Conservation (phyloP, 768 basidiomycete species). For the Boletus reticulatus region DNA sequence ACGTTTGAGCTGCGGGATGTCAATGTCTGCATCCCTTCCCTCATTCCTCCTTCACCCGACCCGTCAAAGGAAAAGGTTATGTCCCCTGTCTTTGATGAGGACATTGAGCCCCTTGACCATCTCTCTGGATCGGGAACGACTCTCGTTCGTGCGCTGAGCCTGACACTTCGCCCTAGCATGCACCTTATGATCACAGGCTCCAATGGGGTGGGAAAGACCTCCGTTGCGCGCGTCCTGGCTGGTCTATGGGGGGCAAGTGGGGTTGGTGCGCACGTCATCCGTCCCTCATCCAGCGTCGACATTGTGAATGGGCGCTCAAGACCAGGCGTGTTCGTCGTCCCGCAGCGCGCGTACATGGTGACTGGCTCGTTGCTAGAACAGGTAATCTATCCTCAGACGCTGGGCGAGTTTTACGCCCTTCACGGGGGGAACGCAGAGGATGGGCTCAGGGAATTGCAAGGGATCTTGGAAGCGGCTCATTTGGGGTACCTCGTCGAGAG, state of each 20-base stretch:
- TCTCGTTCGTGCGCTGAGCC: slow-evolving; percentile 67
- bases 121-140: slow-evolving; percentile 30
- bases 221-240: slow-evolving; percentile 84
- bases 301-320: slow-evolving; percentile 33
- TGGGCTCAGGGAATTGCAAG: slow-evolving; percentile 67
- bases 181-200: slow-evolving; percentile 93
- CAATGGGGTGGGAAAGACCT: slow-evolving; percentile 91
- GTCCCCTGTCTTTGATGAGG: slow-evolving; percentile 11
- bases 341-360: slow-evolving; percentile 92
- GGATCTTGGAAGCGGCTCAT: slow-evolving; percentile 78
- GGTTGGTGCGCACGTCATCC: slow-evolving; percentile 29
- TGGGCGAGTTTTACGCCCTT: slow-evolving; percentile 68
- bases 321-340: slow-evolving; percentile 75
- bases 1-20: slow-evolving; percentile 66
- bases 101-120: slow-evolving; percentile 10
- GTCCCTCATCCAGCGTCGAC: slow-evolving; percentile 25
- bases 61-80: slow-evolving; percentile 1
- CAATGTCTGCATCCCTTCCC: slow-evolving; percentile 62
- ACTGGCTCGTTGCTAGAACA: slow-evolving; percentile 87
- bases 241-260: slow-evolving; percentile 79
- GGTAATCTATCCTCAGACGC: slow-evolving; percentile 81
- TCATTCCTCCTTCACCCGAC: background rate
- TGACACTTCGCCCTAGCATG: slow-evolving; percentile 67
- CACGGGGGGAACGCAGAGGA: slow-evolving; percentile 42
- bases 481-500: slow-evolving; percentile 80